Conservation (phyloP, 2,329 filamentous ascomycete species). For the Colletotrichum lentis region DNA sequence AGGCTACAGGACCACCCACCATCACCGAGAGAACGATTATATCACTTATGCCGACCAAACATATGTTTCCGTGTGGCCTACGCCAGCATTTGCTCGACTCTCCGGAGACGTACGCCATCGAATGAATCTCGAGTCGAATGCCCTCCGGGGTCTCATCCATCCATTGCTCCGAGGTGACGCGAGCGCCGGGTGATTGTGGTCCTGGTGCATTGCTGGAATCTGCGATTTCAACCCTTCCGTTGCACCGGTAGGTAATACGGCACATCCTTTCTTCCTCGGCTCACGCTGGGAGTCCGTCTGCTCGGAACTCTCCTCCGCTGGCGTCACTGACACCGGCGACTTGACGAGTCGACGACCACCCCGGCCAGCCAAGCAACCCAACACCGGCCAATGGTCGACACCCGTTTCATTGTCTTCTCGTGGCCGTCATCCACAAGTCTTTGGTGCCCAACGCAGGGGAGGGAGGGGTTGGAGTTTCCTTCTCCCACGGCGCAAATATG, state of each 20-base stretch:
- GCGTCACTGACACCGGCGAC: neutral
- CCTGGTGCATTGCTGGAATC: too few species aligned
- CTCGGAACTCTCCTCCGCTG: neutral
- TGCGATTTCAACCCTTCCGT: neutral
- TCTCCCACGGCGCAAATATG: slow-evolving; percentile 15
- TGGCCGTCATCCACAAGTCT: slow-evolving; percentile 12
- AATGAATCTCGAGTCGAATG: neutral
- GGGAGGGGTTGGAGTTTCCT: slow-evolving; percentile 12
- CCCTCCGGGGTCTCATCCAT: too few species aligned
- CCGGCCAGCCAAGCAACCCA: neutral
- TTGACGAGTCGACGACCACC: neutral
- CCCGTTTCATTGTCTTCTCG: slow-evolving; percentile 20
- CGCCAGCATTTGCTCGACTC: neutral
- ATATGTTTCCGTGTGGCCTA: too few species aligned
- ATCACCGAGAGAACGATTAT: neutral
- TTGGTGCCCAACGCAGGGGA: neutral
- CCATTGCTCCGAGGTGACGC: too few species aligned
- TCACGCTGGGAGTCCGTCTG: too few species aligned
- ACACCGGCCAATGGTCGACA: slow-evolving; percentile 13
- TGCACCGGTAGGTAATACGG: neutral
- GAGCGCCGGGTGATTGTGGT: too few species aligned
- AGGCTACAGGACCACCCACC: neutral
- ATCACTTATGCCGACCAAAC: too few species aligned
- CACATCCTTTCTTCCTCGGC: neutral
- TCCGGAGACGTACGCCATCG: neutral